Base-by-base conservation (phyloP, 108 stramenopile species). In the Asterionellopsis glacialis region DNA sequence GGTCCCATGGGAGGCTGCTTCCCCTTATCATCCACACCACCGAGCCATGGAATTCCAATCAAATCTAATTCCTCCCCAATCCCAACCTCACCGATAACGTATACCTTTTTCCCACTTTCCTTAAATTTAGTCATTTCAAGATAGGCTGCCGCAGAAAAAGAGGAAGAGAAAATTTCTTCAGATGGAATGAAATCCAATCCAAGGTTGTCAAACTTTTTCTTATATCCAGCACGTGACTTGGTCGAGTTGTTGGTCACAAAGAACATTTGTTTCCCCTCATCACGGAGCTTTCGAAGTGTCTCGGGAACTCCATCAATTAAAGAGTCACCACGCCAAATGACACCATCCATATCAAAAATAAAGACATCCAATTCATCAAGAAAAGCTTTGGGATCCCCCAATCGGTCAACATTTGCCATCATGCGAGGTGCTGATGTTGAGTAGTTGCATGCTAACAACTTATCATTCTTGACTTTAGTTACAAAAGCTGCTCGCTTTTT, bases 181-280 rank as follows among this genome's bases (percentile, higher is more conserved):
- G 89, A 85, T 5, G 89, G 82, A 24, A 95, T 80, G 43, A 77
- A 50, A 16, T 62, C 47, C 50, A 96, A 70, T 9, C 95, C 95
- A 19, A 96, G 73, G 10, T 67, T 69, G 65, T 95, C 95, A 72
- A 96, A 96, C 71, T 96, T 96, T 68, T 84, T 83, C 68, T 94
- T 92, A 78, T 93, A 96, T 22, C 92, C 93, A n/a, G 75, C 74
- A 13, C 96, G 92, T 16, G 80, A 83, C 78, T 98, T 98, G 63
- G 95, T 95, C 24, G 94, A 93, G 73, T 97, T 97, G 82, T 98
- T 98, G 52, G 97, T 98, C 40, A 98, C 95, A 61, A 98, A 98
- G 70, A 94, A 96, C 69, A 92, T 88, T 64, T 89, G 82, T 75
- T 98, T 98, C 18, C 96, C 94, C 9, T 79, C 71, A 19, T 78